Evolutionary conservation across 306 rosid species (phyloP), one percentile per base, ranked within the genome.

Genomic region (Coriaria nepalensis): DNA sequence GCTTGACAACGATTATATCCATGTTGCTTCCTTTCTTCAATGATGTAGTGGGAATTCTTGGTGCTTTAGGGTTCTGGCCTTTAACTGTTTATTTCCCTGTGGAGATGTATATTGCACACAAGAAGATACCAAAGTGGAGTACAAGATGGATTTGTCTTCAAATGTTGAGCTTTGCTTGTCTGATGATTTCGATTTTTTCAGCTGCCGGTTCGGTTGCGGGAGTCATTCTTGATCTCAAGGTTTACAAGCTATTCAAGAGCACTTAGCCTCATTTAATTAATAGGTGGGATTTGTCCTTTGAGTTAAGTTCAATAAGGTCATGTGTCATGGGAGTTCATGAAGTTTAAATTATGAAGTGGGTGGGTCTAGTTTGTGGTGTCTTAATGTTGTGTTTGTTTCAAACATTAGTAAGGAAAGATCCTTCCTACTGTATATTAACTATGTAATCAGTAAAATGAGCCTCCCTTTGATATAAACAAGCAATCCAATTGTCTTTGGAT

Each of bases 11-110:
- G 0, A 35, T 49, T 15, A 0, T 67, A 10, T 78, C 82, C 6
- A 71, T 72, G 33, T 0, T 69, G 10, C 35, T 83, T 5, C 94
- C 94, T 0, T 80, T 79, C 69, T 83, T 83, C 73, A 83, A 79
- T 52, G 60, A 56, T 68, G 36, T 83, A 7, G 13, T 76, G 50
- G 85, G 85, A 6, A 35, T 83, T 0, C 13, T 79, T 6, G 94
- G 94, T 35, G 80, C 94, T 0, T 0, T n/a, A 10, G 2, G 62
- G 2, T 83, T 83, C 66, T 79, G 81, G 81, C 88, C 88, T 0
- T 39, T 83, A 69, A 56, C 78, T 0, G 82, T 83, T 4, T 64
- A 76, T 45, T 79, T 83, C 34, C 94, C 94, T 5, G 42, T 49
- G 7, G 78, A 83, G 65, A 71, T 83, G 82, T 57, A 77, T 56